These are phyloP conservation scores for Sugiyamaella floridensis DNA, from an alignment of 805 yeast species.

Conservation along the genomic window DNA sequence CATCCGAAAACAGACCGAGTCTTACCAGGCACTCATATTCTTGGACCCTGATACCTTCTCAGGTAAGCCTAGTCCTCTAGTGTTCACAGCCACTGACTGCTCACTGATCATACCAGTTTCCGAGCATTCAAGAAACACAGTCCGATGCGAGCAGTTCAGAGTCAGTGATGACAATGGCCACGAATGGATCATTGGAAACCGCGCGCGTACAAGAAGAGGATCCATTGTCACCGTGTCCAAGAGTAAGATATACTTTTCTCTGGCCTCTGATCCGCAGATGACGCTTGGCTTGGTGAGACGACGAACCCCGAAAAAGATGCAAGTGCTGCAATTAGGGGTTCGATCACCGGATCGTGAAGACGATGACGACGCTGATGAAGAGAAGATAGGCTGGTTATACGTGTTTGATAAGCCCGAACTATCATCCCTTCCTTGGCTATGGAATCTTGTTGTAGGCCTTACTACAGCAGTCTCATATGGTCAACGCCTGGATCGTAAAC, in stretches of 20 bases:
- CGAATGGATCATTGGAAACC: conserved; percentile 5
- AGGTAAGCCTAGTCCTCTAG: not conserved
- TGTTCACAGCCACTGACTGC: not conserved
- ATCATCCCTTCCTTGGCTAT: conserved; percentile 3
- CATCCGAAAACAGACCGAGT: not conserved
- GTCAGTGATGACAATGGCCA: not conserved
- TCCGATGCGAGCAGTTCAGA: not conserved
- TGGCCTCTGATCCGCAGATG: not conserved
- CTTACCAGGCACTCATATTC: not conserved
- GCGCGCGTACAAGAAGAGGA: not conserved
- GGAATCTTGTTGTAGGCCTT: conserved; percentile 14
- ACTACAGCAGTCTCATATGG: conserved; percentile 12
- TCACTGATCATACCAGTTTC: not conserved
- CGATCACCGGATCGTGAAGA: conserved; percentile 3
- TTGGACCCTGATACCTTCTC: not conserved
- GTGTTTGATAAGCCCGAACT: conserved; percentile 8
- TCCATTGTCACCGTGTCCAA: not conserved
- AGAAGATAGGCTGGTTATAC: conserved; percentile 21
- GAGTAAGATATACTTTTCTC: not conserved
- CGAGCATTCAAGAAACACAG: not conserved
- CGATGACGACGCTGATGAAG: conserved; percentile 18
- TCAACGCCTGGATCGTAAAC: conserved; percentile 7
- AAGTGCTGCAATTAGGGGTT: conserved; percentile 6
- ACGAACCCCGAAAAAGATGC: conserved; percentile 11
- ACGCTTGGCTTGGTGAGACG: conserved; percentile 12